A percentile compares a stretch with the other conserved stretches of the same genome.
phyloP scores from a whole-genome alignment of 1,139 yeast genomes.

The Diutina mesorugosa region DNA sequence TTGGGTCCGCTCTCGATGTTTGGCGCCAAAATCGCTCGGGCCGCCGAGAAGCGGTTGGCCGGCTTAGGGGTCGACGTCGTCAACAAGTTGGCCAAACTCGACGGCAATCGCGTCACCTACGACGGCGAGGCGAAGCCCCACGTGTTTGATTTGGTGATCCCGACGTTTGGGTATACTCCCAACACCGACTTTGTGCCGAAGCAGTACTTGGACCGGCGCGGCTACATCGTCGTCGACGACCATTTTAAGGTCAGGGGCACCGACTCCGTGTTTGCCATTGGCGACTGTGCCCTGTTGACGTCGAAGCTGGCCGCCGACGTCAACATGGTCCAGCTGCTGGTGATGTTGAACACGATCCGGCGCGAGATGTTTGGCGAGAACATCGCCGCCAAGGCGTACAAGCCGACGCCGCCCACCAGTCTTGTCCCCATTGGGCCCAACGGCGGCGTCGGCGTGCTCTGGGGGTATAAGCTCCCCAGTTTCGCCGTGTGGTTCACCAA shows the following conservation, averaged over 20 bases:
- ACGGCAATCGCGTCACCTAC: slow-evolving; percentile 3
- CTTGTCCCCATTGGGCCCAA: slow-evolving; percentile 21
- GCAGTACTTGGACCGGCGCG: slow-evolving; percentile 9
- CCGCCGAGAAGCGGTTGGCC: slow-evolving; percentile 12
- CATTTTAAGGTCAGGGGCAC: slow-evolving; percentile 12
- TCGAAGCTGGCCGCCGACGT: slow-evolving; percentile 15
- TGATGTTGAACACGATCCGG: slow-evolving; percentile 5
- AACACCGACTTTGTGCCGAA: slow-evolving; percentile 14
- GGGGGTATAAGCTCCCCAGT: slow-evolving; percentile 17
- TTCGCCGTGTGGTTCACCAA: slow-evolving; percentile 17
- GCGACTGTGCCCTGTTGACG: slow-evolving; percentile 18
- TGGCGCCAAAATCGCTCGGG: slow-evolving; percentile 6
- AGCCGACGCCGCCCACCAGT: slow-evolving; percentile 6
- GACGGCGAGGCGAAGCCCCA: slow-evolving; percentile 9
- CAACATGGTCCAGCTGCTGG: slow-evolving; percentile 11
- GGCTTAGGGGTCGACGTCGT: slow-evolving; percentile 15
- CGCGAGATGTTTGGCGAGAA: background rate
- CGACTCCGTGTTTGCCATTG: slow-evolving; percentile 17
- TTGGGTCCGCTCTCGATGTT: slow-evolving; percentile 13
- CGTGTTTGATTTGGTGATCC: slow-evolving; percentile 17
- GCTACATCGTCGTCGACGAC: slow-evolving; percentile 15
- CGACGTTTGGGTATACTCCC: slow-evolving; percentile 12
- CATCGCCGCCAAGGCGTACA: slow-evolving; percentile 6
- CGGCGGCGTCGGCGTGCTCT: slow-evolving; percentile 23
- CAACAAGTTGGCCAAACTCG: slow-evolving; percentile 8